Evolutionary conservation across 257 asterid genomes (phyloP).

Genomic region (Primulina huaijiensis): DNA sequence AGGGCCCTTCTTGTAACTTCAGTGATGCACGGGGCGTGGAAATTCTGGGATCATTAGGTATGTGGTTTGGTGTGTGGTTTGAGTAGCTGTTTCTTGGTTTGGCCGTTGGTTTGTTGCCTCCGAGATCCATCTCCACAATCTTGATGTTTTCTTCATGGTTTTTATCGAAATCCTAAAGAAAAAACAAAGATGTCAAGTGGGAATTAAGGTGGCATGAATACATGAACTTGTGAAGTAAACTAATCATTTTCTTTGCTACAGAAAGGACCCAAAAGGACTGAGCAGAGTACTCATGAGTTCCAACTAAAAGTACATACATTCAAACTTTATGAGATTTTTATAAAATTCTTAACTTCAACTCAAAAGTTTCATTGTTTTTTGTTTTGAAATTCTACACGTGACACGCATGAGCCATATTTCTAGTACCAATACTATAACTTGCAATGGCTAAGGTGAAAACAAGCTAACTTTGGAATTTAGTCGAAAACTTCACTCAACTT

Average conservation of each 20-base stretch:
- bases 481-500: constrained; percentile 12
- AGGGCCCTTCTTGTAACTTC: constrained; percentile 43
- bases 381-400: not conserved
- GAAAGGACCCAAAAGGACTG: not conserved
- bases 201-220: not conserved
- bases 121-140: constrained; percentile 89
- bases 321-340: not conserved
- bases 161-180: constrained; percentile 49
- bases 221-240: not conserved
- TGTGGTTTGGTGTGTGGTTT: constrained; percentile 43
- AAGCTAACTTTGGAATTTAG: not conserved
- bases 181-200: not conserved
- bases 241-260: not conserved
- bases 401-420: not conserved
- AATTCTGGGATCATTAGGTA: constrained; percentile 32
- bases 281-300: not conserved
- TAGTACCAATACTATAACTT: not conserved
- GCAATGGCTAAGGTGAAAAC: not conserved
- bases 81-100: constrained; percentile 69
- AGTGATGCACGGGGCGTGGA: constrained; percentile 33
- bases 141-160: constrained; percentile 73
- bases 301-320: not conserved
- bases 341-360: not conserved
- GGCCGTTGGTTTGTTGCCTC: constrained; percentile 52
- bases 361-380: not conserved